Evolutionary conservation across 1,284 basidiomycete genomes (phyloP), one percentile per base, ranked within the genome.

Genomic region (Ustilago lituana): DNA sequence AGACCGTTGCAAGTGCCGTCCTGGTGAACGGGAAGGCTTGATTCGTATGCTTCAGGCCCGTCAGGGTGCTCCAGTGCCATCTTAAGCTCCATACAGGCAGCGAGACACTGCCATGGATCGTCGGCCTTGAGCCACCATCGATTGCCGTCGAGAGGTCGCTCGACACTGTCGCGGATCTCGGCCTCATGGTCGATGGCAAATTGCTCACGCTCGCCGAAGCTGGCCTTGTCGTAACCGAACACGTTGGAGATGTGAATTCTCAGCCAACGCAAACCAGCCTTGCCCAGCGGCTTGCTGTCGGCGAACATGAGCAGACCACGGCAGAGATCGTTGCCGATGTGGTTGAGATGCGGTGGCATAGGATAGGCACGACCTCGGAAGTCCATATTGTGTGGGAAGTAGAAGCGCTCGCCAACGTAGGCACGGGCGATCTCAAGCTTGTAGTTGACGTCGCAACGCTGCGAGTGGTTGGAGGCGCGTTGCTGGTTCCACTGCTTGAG

Each of bases 1-100:
- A 99, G 85, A 41, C 96, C 95, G 80, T 99, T 99, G 79, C 96
- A 99, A 0, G 96, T 98, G 1, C 95, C 96, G 78, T 98, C 96
- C 84, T 98, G 96, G 82, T 99, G 96, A 7, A 98, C 88, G 0
- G 96, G 96, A 15, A 97, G 85, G n/a, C 85, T 83, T 3, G 89
- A 93, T 73, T 87, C 84, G 84, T 87, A 97, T 22, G 84, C 83
- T 31, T 85, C 84, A 0, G 95, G 94, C 66, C 93, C 87, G 1
- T 86, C 85, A 0, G 90, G 90, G 2, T 80, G 61, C 26, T 76
- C 59, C n/a, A 73, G 58, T 2, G 96, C 95, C 0, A 86, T 86
- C 44, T 86, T 86, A 12, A 98, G 86, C 80, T 98, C 95, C 77
- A 90, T 89, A 84, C 94, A 98, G 0, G 91, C 88, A 3, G 94